Evolutionary conservation across 768 basidiomycete species (phyloP).

Genomic region (Tremella mesenterica): DNA sequence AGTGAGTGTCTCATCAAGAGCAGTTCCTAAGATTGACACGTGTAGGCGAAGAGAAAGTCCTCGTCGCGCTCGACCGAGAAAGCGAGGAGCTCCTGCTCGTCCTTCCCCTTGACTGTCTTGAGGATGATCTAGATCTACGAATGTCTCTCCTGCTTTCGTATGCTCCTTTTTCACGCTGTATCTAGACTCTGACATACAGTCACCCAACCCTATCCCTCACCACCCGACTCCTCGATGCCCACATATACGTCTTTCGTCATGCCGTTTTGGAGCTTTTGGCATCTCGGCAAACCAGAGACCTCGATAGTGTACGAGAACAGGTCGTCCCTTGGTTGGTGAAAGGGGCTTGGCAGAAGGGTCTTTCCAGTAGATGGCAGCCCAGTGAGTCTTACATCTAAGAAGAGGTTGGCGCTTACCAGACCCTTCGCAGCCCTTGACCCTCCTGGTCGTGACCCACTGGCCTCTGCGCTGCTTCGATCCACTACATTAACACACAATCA

Average conservation of each 20-base stretch:
- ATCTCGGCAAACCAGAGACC: conserved; percentile 54
- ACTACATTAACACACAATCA: conserved; percentile 14
- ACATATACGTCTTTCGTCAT: conserved; percentile 79
- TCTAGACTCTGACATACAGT: conserved; percentile 45
- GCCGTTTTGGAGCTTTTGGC: conserved; percentile 61
- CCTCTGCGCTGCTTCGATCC: conserved; percentile 25
- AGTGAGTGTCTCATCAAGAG: conserved; percentile 11
- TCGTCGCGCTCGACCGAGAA: conserved; percentile 48
- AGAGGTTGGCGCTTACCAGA: too few relatives aligned
- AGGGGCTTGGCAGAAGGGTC: conserved; percentile 55
- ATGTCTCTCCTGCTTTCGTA: conserved; percentile 68
- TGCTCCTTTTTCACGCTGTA: conserved; percentile 12
- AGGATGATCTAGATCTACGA: conserved; percentile 63
- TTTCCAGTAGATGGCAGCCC: conserved; percentile 34
- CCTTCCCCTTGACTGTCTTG: conserved; percentile 55
- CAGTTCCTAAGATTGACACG: not conserved
- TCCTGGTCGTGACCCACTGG: conserved; percentile 27
- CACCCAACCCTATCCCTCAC: conserved; percentile 66
- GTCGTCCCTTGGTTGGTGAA: conserved; percentile 90
- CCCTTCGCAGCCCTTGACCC: conserved; percentile 26
- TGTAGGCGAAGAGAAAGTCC: conserved; percentile 27
- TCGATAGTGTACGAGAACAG: conserved; percentile 80
- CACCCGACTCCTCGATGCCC: conserved; percentile 66
- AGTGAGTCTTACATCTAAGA: conserved; percentile 43
- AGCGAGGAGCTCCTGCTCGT: conserved; percentile 54